Evolutionary conservation across 352 stramenopile genomes (phyloP).

Genomic region (Phytophthora kernoviae): DNA sequence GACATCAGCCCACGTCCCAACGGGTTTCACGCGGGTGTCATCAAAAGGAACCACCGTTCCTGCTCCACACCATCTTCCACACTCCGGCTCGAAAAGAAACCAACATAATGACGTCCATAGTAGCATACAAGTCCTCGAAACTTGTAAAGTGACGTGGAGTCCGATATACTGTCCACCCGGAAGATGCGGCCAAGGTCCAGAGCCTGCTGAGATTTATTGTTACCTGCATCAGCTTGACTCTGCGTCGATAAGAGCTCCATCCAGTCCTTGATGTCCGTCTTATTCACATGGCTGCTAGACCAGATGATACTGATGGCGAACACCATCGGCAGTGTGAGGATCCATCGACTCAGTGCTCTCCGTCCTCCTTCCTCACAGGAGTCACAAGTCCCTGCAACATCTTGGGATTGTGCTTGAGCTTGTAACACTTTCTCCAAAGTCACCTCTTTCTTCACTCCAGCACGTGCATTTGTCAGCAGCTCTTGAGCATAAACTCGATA

Average conservation of each 20-base stretch:
- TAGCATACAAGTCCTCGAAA: constrained; percentile 88
- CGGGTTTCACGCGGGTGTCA: constrained; percentile 79
- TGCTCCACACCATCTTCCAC: constrained; percentile 45
- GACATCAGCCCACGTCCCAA: constrained; percentile 78
- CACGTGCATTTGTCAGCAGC: constrained; percentile 37
- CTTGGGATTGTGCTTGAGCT: constrained; percentile 55
- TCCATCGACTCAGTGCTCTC: constrained; percentile 67
- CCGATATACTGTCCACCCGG: constrained; percentile 45
- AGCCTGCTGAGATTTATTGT: constrained; percentile 50
- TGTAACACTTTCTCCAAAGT: constrained; percentile 67
- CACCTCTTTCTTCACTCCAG: constrained; percentile 18
- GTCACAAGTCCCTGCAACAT: constrained; percentile 54
- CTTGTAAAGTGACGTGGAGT: constrained; percentile 50
- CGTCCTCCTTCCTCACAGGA: constrained; percentile 49
- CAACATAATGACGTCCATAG: constrained; percentile 86
- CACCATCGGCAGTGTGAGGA: constrained; percentile 85
- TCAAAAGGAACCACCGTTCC: constrained; percentile 87
- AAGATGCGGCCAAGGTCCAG: constrained; percentile 78
- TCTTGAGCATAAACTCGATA: constrained; percentile 85
- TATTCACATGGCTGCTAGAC: constrained; percentile 70
- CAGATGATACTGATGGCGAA: constrained; percentile 87
- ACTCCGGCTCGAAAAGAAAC: constrained; percentile 81
- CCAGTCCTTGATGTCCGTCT: constrained; percentile 71
- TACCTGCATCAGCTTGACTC: constrained; percentile 20
- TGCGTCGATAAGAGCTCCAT: constrained; percentile 71